Percentiles rank a stretch among this genome's conserved stretches.
Evolutionary conservation across 2,329 filamentous ascomycete species (phyloP).

Genomic region (Ceratocystis harringtonii): DNA sequence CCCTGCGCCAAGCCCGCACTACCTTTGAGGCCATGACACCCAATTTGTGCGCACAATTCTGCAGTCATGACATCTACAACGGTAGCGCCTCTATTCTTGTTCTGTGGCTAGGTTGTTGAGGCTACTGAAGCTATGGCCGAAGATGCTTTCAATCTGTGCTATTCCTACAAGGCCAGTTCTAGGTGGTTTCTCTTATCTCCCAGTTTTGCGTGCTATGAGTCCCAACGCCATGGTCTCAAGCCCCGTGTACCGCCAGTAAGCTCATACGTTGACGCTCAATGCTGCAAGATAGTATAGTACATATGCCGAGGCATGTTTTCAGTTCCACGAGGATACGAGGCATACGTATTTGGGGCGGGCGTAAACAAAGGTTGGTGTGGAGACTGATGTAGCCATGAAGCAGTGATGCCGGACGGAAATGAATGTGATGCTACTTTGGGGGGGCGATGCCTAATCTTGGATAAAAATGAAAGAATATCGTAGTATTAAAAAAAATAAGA

Average conservation of each 20-base stretch:
- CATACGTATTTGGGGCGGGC: background rate
- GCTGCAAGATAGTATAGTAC: background rate
- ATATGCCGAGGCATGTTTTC: background rate
- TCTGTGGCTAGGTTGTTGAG: constrained; percentile 19
- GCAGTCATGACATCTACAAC: constrained; percentile 18
- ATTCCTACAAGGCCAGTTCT: constrained; percentile 14
- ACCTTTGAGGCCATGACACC: constrained; percentile 20
- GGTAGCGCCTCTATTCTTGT: constrained; percentile 20
- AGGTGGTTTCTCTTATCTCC: constrained; percentile 19
- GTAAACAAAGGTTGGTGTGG: background rate
- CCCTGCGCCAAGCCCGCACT: constrained; percentile 14
- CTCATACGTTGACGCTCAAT: constrained; percentile 18
- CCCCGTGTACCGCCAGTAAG: constrained; percentile 19
- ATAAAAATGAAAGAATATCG: background rate
- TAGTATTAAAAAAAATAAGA: background rate
- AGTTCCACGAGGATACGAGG: background rate
- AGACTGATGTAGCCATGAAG: background rate
- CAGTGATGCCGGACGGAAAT: background rate
- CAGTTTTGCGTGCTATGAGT: constrained; percentile 20
- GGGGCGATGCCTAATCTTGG: background rate
- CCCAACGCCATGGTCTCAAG: constrained; percentile 19
- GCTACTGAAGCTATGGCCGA: constrained; percentile 17
- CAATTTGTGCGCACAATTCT: constrained; percentile 21
- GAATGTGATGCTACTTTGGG: background rate
- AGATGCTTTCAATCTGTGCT: constrained; percentile 18